Percentiles rank a stretch among this genome's conserved stretches.
phyloP scores from a whole-genome alignment of 2,329 filamentous ascomycete genomes.

The Arthrobotrys entomopaga region DNA sequence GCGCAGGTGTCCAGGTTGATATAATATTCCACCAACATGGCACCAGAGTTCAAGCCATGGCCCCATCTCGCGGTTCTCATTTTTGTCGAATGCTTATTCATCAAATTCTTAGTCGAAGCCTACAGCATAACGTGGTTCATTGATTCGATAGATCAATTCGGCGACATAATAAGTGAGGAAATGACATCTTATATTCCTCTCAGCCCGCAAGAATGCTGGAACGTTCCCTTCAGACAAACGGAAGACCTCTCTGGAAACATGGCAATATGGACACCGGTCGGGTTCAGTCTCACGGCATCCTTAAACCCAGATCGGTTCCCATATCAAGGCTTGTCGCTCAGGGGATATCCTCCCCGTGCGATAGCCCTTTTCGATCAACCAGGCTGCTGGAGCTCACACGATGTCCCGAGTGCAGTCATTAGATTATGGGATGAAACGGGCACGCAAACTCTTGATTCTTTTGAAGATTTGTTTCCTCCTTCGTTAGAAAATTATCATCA shows the following conservation, averaged over 20 bases:
- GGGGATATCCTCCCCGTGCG: constrained; percentile 21
- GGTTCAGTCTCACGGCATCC: constrained; percentile 19
- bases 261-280: constrained; percentile 10
- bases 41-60: background rate
- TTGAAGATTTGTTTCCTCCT: background rate
- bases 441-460: constrained; percentile 15
- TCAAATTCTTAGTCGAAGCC: background rate
- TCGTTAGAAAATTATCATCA: background rate
- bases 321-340: background rate
- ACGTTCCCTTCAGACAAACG: constrained; percentile 12
- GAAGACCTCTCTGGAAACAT: background rate
- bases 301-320: background rate
- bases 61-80: no score
- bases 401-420: constrained; percentile 3
- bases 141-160: background rate
- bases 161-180: background rate
- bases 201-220: constrained; percentile 7
- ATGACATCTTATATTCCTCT: background rate
- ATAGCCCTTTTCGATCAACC: constrained; percentile 11
- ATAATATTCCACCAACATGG: constrained; percentile 2
- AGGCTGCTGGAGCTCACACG: background rate
- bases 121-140: constrained; percentile 24
- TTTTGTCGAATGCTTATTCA: background rate
- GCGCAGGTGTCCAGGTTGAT: no score
- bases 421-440: constrained; percentile 27